Evolutionary conservation across 306 rosid species (phyloP).

Genomic region (Vigna nakashimae): DNA sequence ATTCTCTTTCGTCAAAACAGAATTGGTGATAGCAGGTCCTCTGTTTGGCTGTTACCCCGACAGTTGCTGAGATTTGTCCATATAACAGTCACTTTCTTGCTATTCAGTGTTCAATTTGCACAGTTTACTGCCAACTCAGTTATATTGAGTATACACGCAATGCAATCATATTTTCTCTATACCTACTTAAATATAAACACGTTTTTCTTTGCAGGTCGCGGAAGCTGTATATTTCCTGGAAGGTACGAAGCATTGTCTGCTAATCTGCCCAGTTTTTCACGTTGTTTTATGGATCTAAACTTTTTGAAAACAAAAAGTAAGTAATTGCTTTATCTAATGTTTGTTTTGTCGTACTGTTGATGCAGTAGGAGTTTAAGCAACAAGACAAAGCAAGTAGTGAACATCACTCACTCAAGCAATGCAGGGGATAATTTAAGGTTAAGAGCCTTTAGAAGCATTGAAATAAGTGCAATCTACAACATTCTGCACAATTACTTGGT

Average conservation of each 20-base stretch:
- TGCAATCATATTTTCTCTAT: conserved; percentile 22
- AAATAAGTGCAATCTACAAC: conserved; percentile 51
- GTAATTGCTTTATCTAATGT: conserved; percentile 10
- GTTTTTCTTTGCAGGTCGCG: conserved; percentile 70
- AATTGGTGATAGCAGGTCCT: background rate
- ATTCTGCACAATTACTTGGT: conserved; percentile 43
- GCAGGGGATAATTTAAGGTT: conserved; percentile 60
- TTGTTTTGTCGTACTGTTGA: conserved; percentile 8
- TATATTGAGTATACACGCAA: conserved; percentile 4
- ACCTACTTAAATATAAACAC: background rate
- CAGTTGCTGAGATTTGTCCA: conserved; percentile 43
- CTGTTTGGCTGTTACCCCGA: conserved; percentile 16
- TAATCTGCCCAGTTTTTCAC: background rate
- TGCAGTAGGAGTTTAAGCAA: conserved; percentile 74
- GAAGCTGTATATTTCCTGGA: conserved; percentile 89
- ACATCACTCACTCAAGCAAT: conserved; percentile 65
- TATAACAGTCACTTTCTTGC: conserved; percentile 23
- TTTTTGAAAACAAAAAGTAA: too few species aligned
- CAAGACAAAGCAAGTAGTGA: conserved; percentile 65
- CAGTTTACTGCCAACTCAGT: conserved; percentile 28
- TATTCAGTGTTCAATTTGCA: background rate
- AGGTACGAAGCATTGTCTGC: conserved; percentile 58
- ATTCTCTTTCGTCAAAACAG: background rate
- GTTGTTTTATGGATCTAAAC: background rate
- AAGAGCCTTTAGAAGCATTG: conserved; percentile 48